Conservation (phyloP, 306 rosid species). For the Ziziphus jujuba region DNA sequence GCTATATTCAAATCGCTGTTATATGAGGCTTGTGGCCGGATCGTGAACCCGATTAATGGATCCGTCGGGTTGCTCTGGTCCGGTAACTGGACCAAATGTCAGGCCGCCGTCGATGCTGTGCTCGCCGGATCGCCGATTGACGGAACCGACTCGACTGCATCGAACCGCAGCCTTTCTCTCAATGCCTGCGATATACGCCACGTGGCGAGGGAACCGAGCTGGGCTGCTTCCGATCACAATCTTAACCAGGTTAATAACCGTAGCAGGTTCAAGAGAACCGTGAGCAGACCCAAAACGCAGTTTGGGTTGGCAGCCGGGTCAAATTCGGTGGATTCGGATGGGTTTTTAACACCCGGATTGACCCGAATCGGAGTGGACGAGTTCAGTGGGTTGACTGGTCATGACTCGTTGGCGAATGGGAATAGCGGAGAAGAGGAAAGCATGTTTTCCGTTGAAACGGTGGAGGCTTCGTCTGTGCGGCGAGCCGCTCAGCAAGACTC, state of each 20-base stretch:
- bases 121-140: conserved; percentile 37
- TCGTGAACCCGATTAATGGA: conserved; percentile 64
- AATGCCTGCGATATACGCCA: conserved; percentile 42
- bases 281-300: conserved; percentile 11
- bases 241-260: conserved; percentile 12
- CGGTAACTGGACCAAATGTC: conserved; percentile 56
- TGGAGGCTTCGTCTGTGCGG: conserved; percentile 20
- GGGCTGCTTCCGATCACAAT: too few species aligned
- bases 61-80: conserved; percentile 54
- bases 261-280: conserved; percentile 35
- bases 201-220: conserved; percentile 24
- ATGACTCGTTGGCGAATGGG: not conserved
- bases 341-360: not conserved
- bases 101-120: conserved; percentile 61
- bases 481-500: not conserved
- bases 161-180: not conserved
- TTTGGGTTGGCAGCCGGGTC: not conserved
- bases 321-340: not conserved
- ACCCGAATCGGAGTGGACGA: conserved; percentile 3
- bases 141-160: not conserved
- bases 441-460: conserved; percentile 15
- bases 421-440: conserved; percentile 11
- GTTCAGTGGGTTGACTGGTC: not conserved
- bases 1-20: conserved; percentile 59
- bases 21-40: conserved; percentile 72